phyloP scores from a whole-genome alignment of 257 asterid species.

The Paraleonurus japonicus region DNA sequence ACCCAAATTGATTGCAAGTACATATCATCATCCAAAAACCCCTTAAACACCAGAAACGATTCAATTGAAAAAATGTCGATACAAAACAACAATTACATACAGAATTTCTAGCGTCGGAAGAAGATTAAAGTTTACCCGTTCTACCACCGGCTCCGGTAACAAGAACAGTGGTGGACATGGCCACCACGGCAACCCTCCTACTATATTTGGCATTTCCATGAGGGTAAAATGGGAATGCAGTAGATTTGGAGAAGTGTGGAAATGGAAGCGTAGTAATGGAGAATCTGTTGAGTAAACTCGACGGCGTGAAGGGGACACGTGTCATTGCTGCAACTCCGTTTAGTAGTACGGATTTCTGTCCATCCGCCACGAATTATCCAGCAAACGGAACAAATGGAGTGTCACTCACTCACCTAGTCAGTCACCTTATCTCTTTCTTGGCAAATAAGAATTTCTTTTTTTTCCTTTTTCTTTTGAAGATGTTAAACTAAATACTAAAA shows the following conservation, averaged over 20 bases:
- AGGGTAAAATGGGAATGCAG: constrained; percentile 24
- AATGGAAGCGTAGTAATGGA: constrained; percentile 6
- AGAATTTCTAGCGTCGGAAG: not conserved
- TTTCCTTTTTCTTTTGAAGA: not conserved
- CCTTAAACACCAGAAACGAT: not conserved
- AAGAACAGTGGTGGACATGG: constrained; percentile 76
- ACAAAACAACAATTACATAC: not conserved
- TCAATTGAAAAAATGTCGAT: constrained; percentile 1
- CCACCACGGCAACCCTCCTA: constrained; percentile 40
- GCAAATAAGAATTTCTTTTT: not conserved
- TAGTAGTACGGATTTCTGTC: constrained; percentile 8
- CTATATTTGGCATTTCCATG: constrained; percentile 21
- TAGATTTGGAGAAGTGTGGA: not conserved
- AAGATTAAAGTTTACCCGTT: constrained; percentile 53
- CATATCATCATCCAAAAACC: not conserved
- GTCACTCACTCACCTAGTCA: not conserved
- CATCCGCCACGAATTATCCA: constrained; percentile 21
- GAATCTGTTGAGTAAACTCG: constrained; percentile 1
- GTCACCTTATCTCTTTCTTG: constrained; percentile 19
- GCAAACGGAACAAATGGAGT: not conserved
- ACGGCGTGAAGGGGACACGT: constrained; percentile 14
- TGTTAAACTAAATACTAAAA: not conserved
- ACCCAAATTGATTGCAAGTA: not conserved
- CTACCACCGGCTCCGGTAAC: constrained; percentile 95
- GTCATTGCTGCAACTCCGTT: constrained; percentile 21